Percentiles rank a stretch among this genome's conserved stretches.
Conservation (phyloP, 345 rosid genomes). For the Turritis glabra region DNA sequence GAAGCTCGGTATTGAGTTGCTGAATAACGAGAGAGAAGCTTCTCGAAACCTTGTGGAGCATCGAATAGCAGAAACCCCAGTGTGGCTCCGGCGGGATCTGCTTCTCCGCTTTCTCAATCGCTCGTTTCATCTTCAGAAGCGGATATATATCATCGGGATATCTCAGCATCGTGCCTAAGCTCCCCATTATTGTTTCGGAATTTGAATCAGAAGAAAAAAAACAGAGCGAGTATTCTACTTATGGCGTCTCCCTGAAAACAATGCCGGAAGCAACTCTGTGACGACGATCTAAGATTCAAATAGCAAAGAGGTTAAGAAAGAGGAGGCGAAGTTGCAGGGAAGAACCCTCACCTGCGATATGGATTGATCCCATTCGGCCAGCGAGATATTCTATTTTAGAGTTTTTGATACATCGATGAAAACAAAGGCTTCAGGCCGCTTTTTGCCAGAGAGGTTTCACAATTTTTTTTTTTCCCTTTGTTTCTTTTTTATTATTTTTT, state of each 20-base stretch:
- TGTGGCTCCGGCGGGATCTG: conserved; percentile 92
- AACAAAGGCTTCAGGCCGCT: conserved; percentile 10
- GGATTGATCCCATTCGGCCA: conserved; percentile 32
- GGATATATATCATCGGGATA: conserved; percentile 91
- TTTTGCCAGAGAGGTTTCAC: neutral
- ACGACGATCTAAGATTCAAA: conserved; percentile 23
- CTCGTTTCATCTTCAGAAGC: conserved; percentile 80
- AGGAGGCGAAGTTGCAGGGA: conserved; percentile 4
- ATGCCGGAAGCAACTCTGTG: neutral
- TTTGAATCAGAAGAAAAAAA: conserved; percentile 1
- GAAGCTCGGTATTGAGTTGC: conserved; percentile 78
- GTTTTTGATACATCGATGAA: conserved; percentile 31
- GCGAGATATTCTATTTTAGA: conserved; percentile 8
- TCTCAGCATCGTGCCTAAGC: conserved; percentile 62
- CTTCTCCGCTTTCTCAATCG: conserved; percentile 68
- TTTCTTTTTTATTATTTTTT: neutral
- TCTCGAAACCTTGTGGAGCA: conserved; percentile 92
- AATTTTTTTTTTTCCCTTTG: neutral
- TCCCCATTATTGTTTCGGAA: conserved; percentile 54
- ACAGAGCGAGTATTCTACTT: neutral
- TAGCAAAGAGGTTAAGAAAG: neutral
- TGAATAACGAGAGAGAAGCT: conserved; percentile 90
- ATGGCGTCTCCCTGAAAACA: neutral
- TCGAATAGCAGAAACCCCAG: conserved; percentile 88
- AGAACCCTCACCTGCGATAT: conserved; percentile 14